phyloP scores from a whole-genome alignment of 2,329 filamentous ascomycete genomes.

The Aspergillus ustus region DNA sequence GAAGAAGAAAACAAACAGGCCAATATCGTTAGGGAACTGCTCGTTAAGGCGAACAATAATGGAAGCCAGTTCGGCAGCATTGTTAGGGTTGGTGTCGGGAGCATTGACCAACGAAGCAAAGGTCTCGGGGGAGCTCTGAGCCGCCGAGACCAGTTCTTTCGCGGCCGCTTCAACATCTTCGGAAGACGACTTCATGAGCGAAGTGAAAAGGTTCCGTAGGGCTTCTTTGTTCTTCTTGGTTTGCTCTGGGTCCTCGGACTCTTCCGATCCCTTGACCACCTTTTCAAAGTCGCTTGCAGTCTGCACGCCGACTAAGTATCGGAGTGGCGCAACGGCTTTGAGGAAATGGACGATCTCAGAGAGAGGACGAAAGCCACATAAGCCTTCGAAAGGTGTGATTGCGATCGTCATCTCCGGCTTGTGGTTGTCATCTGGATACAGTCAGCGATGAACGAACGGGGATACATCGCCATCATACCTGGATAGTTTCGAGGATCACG shows the following conservation, averaged over 20 bases:
- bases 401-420: constrained; percentile 99
- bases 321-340: constrained; percentile 66
- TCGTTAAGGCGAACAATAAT: constrained; percentile 77
- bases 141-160: constrained; percentile 71
- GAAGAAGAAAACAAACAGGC: constrained; percentile 94
- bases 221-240: constrained; percentile 74
- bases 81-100: constrained; percentile 40
- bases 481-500: constrained; percentile 93
- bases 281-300: constrained; percentile 60
- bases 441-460: background rate
- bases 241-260: constrained; percentile 50
- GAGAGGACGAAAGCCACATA: constrained; percentile 92
- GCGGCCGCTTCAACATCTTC: constrained; percentile 68
- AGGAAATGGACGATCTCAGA: constrained; percentile 87
- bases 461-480: constrained; percentile 40
- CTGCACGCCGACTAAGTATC: constrained; percentile 64
- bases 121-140: constrained; percentile 67
- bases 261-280: constrained; percentile 60
- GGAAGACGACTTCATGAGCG: constrained; percentile 77
- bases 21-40: constrained; percentile 88
- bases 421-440: constrained; percentile 81
- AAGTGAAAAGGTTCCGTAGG: constrained; percentile 74
- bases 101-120: constrained; percentile 65
- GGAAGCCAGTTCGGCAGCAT: constrained; percentile 68
- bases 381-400: constrained; percentile 91